Conservation (phyloP, 2,329 filamentous ascomycete species). For the Neodidymelliopsis sp. region DNA sequence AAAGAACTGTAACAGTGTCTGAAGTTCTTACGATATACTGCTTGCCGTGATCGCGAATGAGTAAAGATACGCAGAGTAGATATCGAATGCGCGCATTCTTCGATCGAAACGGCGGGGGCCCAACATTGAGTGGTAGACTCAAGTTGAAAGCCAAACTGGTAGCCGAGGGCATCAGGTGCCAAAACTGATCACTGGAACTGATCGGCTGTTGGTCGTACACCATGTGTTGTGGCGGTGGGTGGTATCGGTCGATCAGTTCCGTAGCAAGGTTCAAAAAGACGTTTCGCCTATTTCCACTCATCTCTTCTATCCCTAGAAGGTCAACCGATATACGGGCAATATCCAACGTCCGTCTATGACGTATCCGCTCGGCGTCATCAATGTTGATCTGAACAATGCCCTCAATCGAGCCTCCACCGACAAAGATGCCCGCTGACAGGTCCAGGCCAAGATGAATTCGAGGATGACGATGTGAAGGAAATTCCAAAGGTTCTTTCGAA, state of each 20-base stretch:
- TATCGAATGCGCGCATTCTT: conserved; percentile 62
- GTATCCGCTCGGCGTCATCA: conserved; percentile 55
- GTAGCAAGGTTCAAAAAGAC: conserved; percentile 61
- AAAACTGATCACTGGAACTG: conserved; percentile 52
- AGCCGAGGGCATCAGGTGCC: conserved; percentile 58
- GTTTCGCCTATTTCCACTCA: conserved; percentile 53
- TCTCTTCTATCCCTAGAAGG: conserved; percentile 61
- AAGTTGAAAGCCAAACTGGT: conserved; percentile 60
- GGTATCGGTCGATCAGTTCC: conserved; percentile 58
- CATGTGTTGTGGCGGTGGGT: conserved; percentile 61
- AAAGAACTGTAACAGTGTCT: conserved; percentile 59
- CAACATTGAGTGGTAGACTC: conserved; percentile 62
- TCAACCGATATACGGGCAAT: conserved; percentile 60
- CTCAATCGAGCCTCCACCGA: conserved; percentile 64
- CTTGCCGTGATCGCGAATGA: conserved; percentile 57
- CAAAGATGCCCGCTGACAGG: conserved; percentile 59
- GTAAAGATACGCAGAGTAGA: conserved; percentile 56
- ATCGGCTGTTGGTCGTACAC: conserved; percentile 54
- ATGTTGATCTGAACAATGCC: conserved; percentile 58
- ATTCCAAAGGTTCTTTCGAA: conserved; percentile 59
- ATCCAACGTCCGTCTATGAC: conserved; percentile 54
- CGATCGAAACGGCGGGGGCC: conserved; percentile 62
- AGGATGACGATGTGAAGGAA: conserved; percentile 58
- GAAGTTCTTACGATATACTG: conserved; percentile 60
- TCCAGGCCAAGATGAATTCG: conserved; percentile 59